These are phyloP conservation scores for Trypanosoma mega DNA, from an alignment of 208 protist species.

Conservation along the genomic window DNA sequence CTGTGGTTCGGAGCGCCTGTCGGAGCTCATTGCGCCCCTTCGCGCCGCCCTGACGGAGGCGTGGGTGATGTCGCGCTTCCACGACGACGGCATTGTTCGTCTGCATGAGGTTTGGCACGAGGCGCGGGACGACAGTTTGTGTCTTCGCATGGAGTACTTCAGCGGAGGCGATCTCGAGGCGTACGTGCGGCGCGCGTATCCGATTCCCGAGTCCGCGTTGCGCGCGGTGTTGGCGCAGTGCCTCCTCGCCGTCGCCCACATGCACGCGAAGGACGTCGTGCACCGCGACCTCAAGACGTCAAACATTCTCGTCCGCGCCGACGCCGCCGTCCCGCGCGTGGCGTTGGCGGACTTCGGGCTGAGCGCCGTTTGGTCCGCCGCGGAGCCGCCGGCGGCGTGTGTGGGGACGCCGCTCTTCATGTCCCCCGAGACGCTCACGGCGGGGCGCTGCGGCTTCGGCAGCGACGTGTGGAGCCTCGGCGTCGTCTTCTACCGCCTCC, in stretches of 20 bases:
- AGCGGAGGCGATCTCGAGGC: constrained; percentile 18
- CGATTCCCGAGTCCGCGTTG: constrained; percentile 15
- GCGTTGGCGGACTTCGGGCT: constrained; percentile 78
- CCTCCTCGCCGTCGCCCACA: constrained; percentile 25
- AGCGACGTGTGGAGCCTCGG: constrained; percentile 45
- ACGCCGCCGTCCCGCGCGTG: constrained; percentile 18
- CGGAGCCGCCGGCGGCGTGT: background rate
- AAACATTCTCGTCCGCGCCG: constrained; percentile 90
- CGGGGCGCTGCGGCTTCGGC: constrained; percentile 16
- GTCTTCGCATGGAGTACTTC: constrained; percentile 32
- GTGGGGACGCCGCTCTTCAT: constrained; percentile 30
- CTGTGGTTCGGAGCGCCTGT: background rate
- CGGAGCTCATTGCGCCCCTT: background rate
- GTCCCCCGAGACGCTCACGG: constrained; percentile 19
- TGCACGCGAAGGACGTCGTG: constrained; percentile 40
- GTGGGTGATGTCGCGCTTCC: constrained; percentile 17
- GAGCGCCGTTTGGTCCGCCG: constrained; percentile 18
- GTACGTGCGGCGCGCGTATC: constrained; percentile 10
- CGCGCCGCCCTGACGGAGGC: constrained; percentile 6
- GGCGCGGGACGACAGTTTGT: constrained; percentile 9
- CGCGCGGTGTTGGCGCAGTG: constrained; percentile 21
- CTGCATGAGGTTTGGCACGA: constrained; percentile 29
- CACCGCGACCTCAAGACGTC: constrained; percentile 92
- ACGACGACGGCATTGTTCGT: constrained; percentile 28
- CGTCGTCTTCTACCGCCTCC: constrained; percentile 32